These are phyloP conservation scores for Pseudopediastrum boryanum DNA, from an alignment of 139 green algal genomes.

Conservation along the genomic window DNA sequence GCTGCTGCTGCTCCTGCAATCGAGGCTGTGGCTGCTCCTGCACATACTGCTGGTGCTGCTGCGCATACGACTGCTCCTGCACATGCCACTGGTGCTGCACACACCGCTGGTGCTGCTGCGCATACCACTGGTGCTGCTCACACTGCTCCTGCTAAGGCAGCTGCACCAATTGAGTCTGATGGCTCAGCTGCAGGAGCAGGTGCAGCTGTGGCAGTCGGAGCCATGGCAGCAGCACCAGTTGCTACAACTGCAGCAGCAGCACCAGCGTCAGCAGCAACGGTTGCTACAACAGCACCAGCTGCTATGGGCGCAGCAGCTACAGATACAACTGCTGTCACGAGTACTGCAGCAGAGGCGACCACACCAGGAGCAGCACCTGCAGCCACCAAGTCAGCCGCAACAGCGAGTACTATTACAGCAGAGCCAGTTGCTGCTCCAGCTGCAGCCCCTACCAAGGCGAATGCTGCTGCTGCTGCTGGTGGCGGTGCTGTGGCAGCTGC, in stretches of 20 bases:
- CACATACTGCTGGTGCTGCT: background rate
- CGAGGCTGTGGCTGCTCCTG: background rate
- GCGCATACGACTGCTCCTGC: slow-evolving; percentile 15
- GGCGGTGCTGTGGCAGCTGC: background rate
- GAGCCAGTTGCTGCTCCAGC: background rate
- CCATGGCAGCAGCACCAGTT: slow-evolving; percentile 25
- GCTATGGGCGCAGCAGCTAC: background rate
- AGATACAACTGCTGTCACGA: background rate
- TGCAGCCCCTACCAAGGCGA: background rate
- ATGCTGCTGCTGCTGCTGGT: background rate
- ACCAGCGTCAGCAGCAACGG: background rate
- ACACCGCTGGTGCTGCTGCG: background rate
- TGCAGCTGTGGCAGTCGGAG: background rate
- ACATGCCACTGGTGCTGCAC: background rate
- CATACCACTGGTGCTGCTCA: background rate
- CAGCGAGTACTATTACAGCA: background rate
- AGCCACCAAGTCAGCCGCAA: background rate
- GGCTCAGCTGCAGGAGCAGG: background rate
- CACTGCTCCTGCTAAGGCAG: background rate
- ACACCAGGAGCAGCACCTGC: background rate
- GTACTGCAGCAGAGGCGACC: background rate
- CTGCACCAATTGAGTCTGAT: background rate
- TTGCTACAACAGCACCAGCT: background rate
- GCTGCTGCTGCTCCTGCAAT: background rate
- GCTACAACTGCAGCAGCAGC: background rate